phyloP scores from a whole-genome alignment of 805 yeast species.

The Barnettozyma siamensis region DNA sequence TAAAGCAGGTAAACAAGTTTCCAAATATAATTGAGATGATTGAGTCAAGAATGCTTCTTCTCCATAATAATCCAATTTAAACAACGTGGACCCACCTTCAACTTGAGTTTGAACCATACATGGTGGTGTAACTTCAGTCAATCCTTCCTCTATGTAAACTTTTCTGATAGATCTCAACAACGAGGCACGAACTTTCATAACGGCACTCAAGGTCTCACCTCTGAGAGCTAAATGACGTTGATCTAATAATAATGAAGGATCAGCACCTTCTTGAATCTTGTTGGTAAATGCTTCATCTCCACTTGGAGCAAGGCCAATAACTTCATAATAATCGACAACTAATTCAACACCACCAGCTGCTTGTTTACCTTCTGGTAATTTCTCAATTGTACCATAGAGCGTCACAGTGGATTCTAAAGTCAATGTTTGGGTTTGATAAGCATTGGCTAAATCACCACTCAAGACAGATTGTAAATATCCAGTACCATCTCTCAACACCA shows the following conservation, averaged over 20 bases:
- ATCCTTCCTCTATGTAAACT: slow-evolving; percentile 65
- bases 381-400: slow-evolving; percentile 72
- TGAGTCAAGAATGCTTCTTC: slow-evolving; percentile 96
- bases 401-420: slow-evolving; percentile 84
- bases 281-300: slow-evolving; percentile 95
- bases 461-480: slow-evolving; percentile 87
- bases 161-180: slow-evolving; percentile 69
- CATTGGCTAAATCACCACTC: slow-evolving; percentile 87
- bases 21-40: slow-evolving; percentile 93
- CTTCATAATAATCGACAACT: slow-evolving; percentile 81
- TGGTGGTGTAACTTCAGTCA: slow-evolving; percentile 95
- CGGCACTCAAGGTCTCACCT: slow-evolving; percentile 90
- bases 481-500: slow-evolving; percentile 92
- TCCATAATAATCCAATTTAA: slow-evolving; percentile 90
- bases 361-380: slow-evolving; percentile 90
- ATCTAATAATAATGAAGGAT: slow-evolving; percentile 87
- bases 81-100: slow-evolving; percentile 97
- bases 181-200: slow-evolving; percentile 90
- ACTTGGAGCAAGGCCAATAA: slow-evolving; percentile 90
- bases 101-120: slow-evolving; percentile 99
- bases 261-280: slow-evolving; percentile 89
- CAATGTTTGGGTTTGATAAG: slow-evolving; percentile 75
- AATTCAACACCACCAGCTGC: slow-evolving; percentile 98
- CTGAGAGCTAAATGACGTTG: slow-evolving; percentile 94
- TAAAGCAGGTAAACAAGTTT: slow-evolving; percentile 90